phyloP scores from a whole-genome alignment of 1,284 basidiomycete species.

The Rhodofomes roseus region DNA sequence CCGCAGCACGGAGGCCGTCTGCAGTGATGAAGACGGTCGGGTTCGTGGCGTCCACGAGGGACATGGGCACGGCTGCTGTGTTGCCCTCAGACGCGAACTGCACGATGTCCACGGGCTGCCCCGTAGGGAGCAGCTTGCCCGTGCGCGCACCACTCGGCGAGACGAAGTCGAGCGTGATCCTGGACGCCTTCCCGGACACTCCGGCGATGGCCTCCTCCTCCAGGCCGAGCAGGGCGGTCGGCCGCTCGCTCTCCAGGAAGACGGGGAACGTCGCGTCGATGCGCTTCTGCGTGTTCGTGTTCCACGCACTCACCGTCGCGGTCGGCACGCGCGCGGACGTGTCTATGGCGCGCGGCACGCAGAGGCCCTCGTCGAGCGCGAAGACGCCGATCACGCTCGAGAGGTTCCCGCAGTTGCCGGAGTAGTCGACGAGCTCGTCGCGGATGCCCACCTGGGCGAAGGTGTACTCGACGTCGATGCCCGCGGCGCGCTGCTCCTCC shows the following conservation, averaged over 20 bases:
- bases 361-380: conserved; percentile 59
- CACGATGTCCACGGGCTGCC: conserved; percentile 44
- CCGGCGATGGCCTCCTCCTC: conserved; percentile 58
- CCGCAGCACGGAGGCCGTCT: conserved; percentile 38
- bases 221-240: conserved; percentile 42
- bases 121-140: conserved; percentile 64
- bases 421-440: conserved; percentile 55
- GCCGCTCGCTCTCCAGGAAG: conserved; percentile 19
- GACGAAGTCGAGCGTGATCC: conserved; percentile 64
- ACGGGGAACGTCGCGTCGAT: conserved; percentile 67
- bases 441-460: conserved; percentile 56
- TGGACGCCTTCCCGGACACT: conserved; percentile 60
- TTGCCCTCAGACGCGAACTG: conserved; percentile 22
- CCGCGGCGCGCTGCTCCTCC: conserved; percentile 32
- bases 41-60: conserved; percentile 71
- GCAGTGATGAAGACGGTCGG: conserved; percentile 61
- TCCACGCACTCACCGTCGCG: conserved; percentile 53
- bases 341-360: conserved; percentile 25
- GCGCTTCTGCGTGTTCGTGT: conserved; percentile 66
- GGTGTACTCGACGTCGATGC: conserved; percentile 61
- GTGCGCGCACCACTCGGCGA: conserved; percentile 66
- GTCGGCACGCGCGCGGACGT: conserved; percentile 28
- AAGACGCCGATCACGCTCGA: conserved; percentile 66
- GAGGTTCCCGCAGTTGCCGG: conserved; percentile 70
- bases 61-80: conserved; percentile 29